A percentile compares a stretch with the other conserved stretches of the same genome.
Evolutionary conservation across 441 rosid species (phyloP).

Genomic region (Adansonia grandidieri): DNA sequence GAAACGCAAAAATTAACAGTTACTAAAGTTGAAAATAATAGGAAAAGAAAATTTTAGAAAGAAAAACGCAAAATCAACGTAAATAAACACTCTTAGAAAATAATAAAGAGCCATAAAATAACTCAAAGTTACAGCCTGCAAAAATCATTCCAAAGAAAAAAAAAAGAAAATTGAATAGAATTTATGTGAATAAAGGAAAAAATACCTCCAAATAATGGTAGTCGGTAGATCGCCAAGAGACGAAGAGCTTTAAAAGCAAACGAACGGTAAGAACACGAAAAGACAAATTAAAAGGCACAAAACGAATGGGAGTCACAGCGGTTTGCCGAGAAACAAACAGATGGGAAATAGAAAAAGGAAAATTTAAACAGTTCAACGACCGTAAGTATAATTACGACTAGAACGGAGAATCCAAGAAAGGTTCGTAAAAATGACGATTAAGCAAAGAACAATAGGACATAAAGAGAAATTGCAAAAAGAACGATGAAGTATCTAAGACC

Average conservation of each 20-base stretch:
- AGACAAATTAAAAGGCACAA: not conserved
- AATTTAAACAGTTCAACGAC: not conserved
- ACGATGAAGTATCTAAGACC: not conserved
- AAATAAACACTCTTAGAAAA: not conserved
- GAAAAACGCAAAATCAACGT: not conserved
- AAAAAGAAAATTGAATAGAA: not conserved
- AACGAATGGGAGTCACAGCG: not conserved
- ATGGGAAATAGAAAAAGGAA: not conserved
- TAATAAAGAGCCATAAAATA: not conserved
- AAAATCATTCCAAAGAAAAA: not conserved
- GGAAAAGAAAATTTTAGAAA: not conserved
- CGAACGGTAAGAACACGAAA: not conserved
- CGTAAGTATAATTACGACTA: not conserved
- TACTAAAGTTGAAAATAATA: not conserved
- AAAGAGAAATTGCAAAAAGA: not conserved
- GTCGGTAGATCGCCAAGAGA: slow-evolving; percentile 15
- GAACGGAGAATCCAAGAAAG: not conserved
- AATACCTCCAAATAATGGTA: slow-evolving; percentile 25
- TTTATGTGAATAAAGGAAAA: not conserved
- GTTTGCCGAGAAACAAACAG: slow-evolving; percentile 34
- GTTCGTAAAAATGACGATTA: not conserved
- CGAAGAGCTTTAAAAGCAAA: not conserved
- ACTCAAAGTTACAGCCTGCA: not conserved
- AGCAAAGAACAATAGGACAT: not conserved
- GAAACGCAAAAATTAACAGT: not conserved